Evolutionary conservation across 2,329 filamentous ascomycete species (phyloP).

Genomic region (Trichophyton rubrum): DNA sequence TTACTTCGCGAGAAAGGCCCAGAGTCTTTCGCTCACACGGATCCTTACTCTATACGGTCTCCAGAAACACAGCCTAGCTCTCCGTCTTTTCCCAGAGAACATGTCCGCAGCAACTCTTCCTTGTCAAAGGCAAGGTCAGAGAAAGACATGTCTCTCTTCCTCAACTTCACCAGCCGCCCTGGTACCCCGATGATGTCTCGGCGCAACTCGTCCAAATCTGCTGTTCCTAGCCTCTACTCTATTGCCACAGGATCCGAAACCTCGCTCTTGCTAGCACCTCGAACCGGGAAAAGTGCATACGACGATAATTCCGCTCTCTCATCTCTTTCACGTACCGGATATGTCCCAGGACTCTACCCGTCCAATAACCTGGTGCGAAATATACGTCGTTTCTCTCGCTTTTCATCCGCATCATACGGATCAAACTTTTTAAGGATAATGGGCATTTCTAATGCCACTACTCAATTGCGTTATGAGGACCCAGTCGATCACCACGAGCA

Average conservation of each 20-base stretch:
- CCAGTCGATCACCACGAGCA: conserved; percentile 32
- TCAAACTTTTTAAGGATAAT: conserved; percentile 36
- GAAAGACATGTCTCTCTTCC: conserved; percentile 24
- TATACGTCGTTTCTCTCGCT: conserved; percentile 35
- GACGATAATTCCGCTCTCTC: conserved; percentile 34
- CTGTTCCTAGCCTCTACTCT: conserved; percentile 35
- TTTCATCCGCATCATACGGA: conserved; percentile 37
- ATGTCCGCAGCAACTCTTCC: conserved; percentile 33
- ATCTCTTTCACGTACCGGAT: conserved; percentile 32
- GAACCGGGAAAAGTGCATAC: conserved; percentile 33
- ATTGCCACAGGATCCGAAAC: conserved; percentile 34
- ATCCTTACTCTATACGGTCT: conserved; percentile 30
- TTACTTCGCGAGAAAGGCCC: conserved; percentile 27
- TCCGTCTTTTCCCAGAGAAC: conserved; percentile 28
- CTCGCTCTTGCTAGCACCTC: conserved; percentile 33
- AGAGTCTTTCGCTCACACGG: conserved; percentile 31
- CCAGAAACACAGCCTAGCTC: conserved; percentile 26
- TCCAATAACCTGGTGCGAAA: conserved; percentile 35
- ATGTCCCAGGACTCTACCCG: conserved; percentile 35
- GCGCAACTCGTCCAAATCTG: conserved; percentile 25
- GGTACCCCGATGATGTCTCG: conserved; percentile 13
- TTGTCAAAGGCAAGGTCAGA: conserved; percentile 33
- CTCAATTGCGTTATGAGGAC: conserved; percentile 21
- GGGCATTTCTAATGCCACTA: conserved; percentile 27
- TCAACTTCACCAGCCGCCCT: conserved; percentile 21